phyloP scores from a whole-genome alignment of 768 basidiomycete species.

The Amanita rubescens region DNA sequence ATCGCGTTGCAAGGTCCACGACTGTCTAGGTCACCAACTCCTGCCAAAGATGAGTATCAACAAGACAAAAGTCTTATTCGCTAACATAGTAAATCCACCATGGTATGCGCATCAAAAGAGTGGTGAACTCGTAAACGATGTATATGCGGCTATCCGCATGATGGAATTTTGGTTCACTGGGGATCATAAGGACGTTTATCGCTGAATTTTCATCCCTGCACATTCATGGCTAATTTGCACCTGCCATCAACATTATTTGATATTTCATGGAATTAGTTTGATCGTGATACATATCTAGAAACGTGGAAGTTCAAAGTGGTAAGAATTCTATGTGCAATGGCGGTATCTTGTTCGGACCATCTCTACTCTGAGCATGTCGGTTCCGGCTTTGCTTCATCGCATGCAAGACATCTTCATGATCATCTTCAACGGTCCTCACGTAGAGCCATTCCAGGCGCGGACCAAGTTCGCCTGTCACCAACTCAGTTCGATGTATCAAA shows the following conservation, averaged over 20 bases:
- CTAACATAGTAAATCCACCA: no score
- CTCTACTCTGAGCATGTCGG: neutral
- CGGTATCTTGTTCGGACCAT: neutral
- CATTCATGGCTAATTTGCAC: no score
- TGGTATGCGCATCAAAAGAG: neutral
- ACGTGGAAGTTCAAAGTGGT: neutral
- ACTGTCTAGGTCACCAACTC: neutral
- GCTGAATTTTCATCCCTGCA: no score
- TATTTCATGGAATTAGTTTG: no score
- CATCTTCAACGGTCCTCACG: neutral
- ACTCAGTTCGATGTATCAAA: neutral
- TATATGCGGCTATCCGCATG: neutral
- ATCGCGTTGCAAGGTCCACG: neutral
- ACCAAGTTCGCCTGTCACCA: neutral
- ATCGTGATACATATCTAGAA: no score
- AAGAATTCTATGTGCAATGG: neutral
- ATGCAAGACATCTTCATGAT: neutral
- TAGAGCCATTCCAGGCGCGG: neutral
- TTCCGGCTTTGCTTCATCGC: neutral
- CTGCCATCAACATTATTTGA: no score
- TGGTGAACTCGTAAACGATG: neutral
- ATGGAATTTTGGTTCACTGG: neutral
- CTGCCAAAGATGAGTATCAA: neutral
- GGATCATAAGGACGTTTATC: no score
- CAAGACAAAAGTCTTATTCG: no score